These are phyloP conservation scores for Mycogone perniciosa DNA, from an alignment of 2,329 filamentous ascomycete genomes.

Conservation along the genomic window DNA sequence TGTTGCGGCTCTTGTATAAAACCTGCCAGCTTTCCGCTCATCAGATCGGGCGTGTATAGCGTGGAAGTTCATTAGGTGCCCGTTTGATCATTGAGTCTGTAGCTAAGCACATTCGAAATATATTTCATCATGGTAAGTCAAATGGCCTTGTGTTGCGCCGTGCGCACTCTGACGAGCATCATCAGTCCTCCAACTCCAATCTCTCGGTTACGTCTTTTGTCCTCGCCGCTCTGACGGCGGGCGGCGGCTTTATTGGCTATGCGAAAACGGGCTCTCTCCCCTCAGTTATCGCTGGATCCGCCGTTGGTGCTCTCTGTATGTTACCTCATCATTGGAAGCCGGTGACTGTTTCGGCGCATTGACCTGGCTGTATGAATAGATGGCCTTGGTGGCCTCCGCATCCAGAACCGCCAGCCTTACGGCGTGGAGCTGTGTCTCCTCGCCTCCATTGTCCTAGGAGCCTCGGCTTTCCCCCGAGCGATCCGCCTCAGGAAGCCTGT, in stretches of 20 bases:
- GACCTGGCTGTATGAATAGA: conserved; percentile 38
- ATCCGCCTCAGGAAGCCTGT: conserved; percentile 80
- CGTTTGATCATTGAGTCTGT: not conserved
- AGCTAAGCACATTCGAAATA: not conserved
- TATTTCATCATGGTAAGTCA: conserved; percentile 4
- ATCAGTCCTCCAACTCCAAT: conserved; percentile 1
- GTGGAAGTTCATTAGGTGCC: not conserved
- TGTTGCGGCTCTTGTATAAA: conserved; percentile 4
- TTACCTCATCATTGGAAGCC: conserved; percentile 12
- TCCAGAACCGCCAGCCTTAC: conserved; percentile 68
- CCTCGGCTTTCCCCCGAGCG: conserved; percentile 78
- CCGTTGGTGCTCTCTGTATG: conserved; percentile 64
- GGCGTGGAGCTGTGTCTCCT: conserved; percentile 85
- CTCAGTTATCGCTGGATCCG: conserved; percentile 76
- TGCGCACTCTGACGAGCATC: not conserved
- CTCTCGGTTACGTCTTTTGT: conserved; percentile 59
- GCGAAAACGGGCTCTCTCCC: conserved; percentile 78
- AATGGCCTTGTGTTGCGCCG: not conserved
- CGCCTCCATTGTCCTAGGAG: conserved; percentile 77
- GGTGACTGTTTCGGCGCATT: not conserved
- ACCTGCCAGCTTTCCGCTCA: not conserved
- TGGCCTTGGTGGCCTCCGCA: conserved; percentile 72
- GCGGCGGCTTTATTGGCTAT: conserved; percentile 84
- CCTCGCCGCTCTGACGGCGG: conserved; percentile 75
- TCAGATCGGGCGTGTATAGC: not conserved